Evolutionary conservation across 495 filamentous ascomycete genomes (phyloP), one percentile per base, ranked within the genome.

Genomic region (Elasticomyces elasticus): DNA sequence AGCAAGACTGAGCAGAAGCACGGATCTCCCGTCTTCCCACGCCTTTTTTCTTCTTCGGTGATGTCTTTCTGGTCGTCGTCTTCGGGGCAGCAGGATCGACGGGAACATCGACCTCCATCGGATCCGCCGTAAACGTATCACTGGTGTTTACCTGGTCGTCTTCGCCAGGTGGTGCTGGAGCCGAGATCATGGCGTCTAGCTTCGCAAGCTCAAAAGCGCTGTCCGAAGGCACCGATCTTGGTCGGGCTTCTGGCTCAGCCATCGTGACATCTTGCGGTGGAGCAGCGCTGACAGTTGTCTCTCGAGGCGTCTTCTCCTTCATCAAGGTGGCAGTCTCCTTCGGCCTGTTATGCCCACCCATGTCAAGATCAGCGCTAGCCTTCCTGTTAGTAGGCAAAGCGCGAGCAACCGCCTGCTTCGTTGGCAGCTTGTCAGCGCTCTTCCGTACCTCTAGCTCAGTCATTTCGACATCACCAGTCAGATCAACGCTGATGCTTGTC

Each of bases 21-120:
- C 48, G 48, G 15, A 51, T 51, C 48, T 51, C 48, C 25, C 44
- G 30, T 37, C 37, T 25, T 24, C 27, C 23, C 5, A 13, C 15
- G 11, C 40, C 28, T 5, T 49, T 45, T 11, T 27, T 33, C 23
- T 19, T 26, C 25, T 12, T 10, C 13, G 23, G 2, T 17, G 40
- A 40, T 2, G 20, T 4, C 17, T 40, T 11, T 38, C 23, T 22
- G 7, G n/a, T 17, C 45, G 27, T 19, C 31, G 31, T 37, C 31
- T 37, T 37, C 10, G 19, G 42, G 22, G 42, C 19, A 24, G 19
- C 42, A 26, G 3, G 19, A 12, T 24, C 42, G 24, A 19, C 42
- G 5, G 5, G 5, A 22, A 45, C 5, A 5, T 3, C 20, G 10
- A 45, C 5, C 13, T 10, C 3, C 5, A 15, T 7, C 24, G 2